These are phyloP conservation scores for Gnomoniopsis smithogilvyi DNA, from an alignment of 2,329 filamentous ascomycete genomes.

Conservation along the genomic window DNA sequence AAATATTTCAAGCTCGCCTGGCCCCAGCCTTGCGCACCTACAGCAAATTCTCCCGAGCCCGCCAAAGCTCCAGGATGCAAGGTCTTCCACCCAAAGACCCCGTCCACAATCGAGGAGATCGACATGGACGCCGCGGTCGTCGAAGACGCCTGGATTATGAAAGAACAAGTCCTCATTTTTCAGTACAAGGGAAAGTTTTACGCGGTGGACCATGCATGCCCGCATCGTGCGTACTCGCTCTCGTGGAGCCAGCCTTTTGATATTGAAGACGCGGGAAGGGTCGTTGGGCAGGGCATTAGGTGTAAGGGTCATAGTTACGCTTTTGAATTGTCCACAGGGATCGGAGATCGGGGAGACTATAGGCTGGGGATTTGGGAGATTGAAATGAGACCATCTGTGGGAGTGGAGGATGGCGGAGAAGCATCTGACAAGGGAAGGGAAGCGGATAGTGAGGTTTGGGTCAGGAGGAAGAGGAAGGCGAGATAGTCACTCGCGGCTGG, in stretches of 20 bases:
- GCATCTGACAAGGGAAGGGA: neutral
- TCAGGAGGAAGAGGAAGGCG: neutral
- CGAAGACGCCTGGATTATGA: conserved; percentile 16
- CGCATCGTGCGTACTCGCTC: conserved; percentile 12
- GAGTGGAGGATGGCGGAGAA: neutral
- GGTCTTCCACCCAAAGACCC: conserved; percentile 11
- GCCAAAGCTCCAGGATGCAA: conserved; percentile 8
- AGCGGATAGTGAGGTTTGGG: conserved; percentile 8
- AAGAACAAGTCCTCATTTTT: conserved; percentile 15
- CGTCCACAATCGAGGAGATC: neutral
- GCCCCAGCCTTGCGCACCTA: conserved; percentile 5
- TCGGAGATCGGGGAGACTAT: conserved; percentile 11
- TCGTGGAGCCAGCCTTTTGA: conserved; percentile 15
- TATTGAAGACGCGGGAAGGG: conserved; percentile 12
- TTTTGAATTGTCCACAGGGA: conserved; percentile 14
- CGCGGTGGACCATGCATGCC: conserved; percentile 16
- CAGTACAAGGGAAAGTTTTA: conserved; percentile 16
- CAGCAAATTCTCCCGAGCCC: neutral
- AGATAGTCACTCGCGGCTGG: too few species aligned
- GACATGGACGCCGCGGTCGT: conserved; percentile 6
- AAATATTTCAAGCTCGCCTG: conserved; percentile 16
- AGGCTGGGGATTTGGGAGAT: conserved; percentile 14
- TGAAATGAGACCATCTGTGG: neutral
- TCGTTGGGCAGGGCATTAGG: conserved; percentile 3
- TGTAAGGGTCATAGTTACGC: conserved; percentile 14